A percentile compares a stretch with the other conserved stretches of the same genome.
Evolutionary conservation across 2,329 filamentous ascomycete genomes (phyloP).

Genomic region (Didymellaceae sp.): DNA sequence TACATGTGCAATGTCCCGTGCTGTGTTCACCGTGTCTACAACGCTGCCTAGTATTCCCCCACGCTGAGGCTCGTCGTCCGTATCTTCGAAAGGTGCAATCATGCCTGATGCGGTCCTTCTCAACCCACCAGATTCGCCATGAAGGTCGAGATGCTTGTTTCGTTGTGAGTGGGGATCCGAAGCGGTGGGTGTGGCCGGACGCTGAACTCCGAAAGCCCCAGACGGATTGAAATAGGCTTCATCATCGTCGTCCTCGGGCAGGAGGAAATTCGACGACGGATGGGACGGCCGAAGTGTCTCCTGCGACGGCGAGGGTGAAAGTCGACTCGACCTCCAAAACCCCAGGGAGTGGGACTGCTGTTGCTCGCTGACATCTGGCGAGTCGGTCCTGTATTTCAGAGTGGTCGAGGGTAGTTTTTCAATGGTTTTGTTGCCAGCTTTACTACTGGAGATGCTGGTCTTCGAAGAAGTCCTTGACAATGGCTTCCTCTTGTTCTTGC

Average conservation of each 20-base stretch:
- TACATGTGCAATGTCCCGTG: slow-evolving; percentile 68
- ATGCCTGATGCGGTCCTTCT: slow-evolving; percentile 83
- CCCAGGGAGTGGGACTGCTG: slow-evolving; percentile 50
- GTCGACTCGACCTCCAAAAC: slow-evolving; percentile 54
- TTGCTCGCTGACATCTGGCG: slow-evolving; percentile 70
- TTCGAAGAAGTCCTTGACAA: slow-evolving; percentile 63
- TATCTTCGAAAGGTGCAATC: slow-evolving; percentile 87
- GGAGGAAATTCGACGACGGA: slow-evolving; percentile 69
- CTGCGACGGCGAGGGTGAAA: slow-evolving; percentile 79
- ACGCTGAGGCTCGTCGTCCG: slow-evolving; percentile 64
- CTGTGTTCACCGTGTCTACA: slow-evolving; percentile 76
- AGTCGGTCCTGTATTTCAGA: slow-evolving; percentile 81
- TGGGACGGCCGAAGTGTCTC: slow-evolving; percentile 79
- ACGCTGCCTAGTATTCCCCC: slow-evolving; percentile 77
- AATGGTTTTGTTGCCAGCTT: slow-evolving; percentile 77
- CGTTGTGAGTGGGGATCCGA: slow-evolving; percentile 33
- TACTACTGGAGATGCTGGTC: slow-evolving; percentile 57
- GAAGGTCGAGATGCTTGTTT: slow-evolving; percentile 23
- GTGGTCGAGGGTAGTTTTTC: slow-evolving; percentile 87
- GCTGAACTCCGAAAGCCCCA: slow-evolving; percentile 43
- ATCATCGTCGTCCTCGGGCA: slow-evolving; percentile 64
- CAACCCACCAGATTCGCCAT: slow-evolving; percentile 60
- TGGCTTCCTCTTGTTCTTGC: slow-evolving; percentile 51
- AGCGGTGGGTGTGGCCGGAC: slow-evolving; percentile 46
- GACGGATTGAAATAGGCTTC: slow-evolving; percentile 55